Conservation (phyloP, 208 protist genomes). For the Acanthamoeba culbertsoni region DNA sequence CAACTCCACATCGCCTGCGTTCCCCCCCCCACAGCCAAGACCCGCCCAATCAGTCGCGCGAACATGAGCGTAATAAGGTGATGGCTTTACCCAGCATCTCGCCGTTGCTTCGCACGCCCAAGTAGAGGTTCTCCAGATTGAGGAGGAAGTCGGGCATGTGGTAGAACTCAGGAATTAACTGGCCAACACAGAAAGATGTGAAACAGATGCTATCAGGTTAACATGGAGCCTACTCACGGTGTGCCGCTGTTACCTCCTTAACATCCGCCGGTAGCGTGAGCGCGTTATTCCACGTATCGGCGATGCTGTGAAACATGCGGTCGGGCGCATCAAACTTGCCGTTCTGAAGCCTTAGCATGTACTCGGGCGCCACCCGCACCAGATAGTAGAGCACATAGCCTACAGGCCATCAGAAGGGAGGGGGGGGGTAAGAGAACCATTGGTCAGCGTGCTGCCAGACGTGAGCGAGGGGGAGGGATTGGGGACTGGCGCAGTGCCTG, state of each 20-base stretch:
- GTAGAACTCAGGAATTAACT: constrained; percentile 92
- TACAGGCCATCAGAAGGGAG: not conserved
- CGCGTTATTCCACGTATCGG: constrained; percentile 85
- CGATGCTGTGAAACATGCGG: constrained; percentile 91
- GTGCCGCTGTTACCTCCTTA: constrained; percentile 91
- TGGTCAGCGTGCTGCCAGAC: no score
- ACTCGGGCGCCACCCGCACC: constrained; percentile 87
- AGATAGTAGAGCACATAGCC: constrained; percentile 93
- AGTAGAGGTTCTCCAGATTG: constrained; percentile 74
- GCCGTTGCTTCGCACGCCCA: constrained; percentile 68
- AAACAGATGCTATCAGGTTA: no score
- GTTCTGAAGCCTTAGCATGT: constrained; percentile 88
- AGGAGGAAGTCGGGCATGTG: constrained; percentile 71
- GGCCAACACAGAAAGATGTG: not conserved
- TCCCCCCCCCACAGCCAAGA: no score
- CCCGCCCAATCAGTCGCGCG: no score
- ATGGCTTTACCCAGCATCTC: not conserved
- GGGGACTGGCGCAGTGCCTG: constrained; percentile 63
- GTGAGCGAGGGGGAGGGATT: no score
- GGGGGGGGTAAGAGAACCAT: no score
- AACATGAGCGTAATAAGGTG: constrained; percentile 65
- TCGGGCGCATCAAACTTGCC: constrained; percentile 91
- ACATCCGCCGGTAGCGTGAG: constrained; percentile 83
- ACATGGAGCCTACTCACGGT: no score
- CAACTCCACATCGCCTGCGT: constrained; percentile 87